phyloP scores from a whole-genome alignment of 306 rosid species.

The Begonia peltatifolia region DNA sequence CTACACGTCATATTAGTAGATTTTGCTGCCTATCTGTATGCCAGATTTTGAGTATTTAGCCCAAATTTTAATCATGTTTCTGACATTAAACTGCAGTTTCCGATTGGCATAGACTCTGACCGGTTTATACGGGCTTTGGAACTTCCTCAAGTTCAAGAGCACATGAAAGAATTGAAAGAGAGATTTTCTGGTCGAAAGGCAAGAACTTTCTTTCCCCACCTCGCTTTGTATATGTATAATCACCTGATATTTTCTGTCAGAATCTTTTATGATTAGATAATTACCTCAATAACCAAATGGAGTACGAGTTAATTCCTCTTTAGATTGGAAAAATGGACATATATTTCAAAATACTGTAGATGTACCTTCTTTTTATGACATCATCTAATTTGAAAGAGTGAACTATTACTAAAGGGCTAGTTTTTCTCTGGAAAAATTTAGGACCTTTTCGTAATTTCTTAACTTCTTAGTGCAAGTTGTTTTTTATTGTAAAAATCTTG shows the following conservation, averaged over 20 bases:
- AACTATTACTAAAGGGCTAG: no score
- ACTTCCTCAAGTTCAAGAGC: constrained; percentile 77
- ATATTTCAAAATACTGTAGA: no score
- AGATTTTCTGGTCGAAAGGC: constrained; percentile 92
- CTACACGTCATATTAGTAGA: background rate
- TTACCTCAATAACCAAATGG: no score
- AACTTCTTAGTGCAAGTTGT: no score
- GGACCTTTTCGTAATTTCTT: no score
- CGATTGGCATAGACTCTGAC: constrained; percentile 86
- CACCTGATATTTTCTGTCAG: background rate
- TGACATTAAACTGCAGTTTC: constrained; percentile 58
- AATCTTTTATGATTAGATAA: no score
- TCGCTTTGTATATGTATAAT: background rate
- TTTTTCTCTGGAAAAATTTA: no score
- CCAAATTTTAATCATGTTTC: constrained; percentile 6
- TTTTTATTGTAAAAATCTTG: no score
- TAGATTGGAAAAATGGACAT: no score
- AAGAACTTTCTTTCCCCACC: constrained; percentile 6
- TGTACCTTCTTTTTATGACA: no score
- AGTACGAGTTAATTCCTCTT: no score
- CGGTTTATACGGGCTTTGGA: constrained; percentile 72
- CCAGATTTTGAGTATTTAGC: constrained; percentile 8
- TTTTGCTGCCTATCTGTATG: background rate
- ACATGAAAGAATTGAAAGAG: constrained; percentile 68
- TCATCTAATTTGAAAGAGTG: no score